These are phyloP conservation scores for Chalciporus piperatoides DNA, from an alignment of 1,284 basidiomycete species.

Conservation along the genomic window DNA sequence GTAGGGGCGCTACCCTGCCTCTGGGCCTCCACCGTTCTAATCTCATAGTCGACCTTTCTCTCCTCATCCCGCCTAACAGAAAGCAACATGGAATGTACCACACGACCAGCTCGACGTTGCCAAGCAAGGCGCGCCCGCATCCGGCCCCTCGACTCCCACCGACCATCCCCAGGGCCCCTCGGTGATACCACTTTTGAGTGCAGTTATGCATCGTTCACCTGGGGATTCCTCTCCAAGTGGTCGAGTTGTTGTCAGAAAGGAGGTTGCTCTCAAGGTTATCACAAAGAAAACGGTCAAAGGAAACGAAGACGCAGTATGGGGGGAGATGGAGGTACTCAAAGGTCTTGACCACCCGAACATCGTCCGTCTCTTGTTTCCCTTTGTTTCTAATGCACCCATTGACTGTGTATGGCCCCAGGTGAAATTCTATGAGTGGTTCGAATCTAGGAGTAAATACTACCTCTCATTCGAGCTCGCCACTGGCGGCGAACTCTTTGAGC, in stretches of 20 bases:
- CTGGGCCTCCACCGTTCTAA: not conserved
- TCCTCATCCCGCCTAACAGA: slow-evolving; percentile 34
- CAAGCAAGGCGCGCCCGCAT: slow-evolving; percentile 50
- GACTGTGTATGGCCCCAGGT: slow-evolving; percentile 48
- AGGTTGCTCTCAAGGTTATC: slow-evolving; percentile 87
- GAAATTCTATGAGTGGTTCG: slow-evolving; percentile 92
- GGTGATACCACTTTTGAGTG: slow-evolving; percentile 25
- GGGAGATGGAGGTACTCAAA: slow-evolving; percentile 87
- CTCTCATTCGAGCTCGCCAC: slow-evolving; percentile 88
- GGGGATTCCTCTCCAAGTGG: slow-evolving; percentile 24
- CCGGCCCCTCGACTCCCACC: slow-evolving; percentile 18
- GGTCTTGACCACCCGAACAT: slow-evolving; percentile 88
- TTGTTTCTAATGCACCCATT: not conserved
- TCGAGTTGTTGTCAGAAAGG: slow-evolving; percentile 44
- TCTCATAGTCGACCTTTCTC: not conserved
- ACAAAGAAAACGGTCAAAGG: slow-evolving; percentile 90
- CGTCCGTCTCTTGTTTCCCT: slow-evolving; percentile 45
- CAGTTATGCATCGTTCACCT: slow-evolving; percentile 24
- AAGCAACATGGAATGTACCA: slow-evolving; percentile 71
- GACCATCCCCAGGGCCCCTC: slow-evolving; percentile 17
- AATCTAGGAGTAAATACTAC: slow-evolving; percentile 88
- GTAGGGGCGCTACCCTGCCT: not conserved
- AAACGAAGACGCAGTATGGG: slow-evolving; percentile 80
- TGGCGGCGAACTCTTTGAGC: slow-evolving; percentile 88
- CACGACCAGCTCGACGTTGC: slow-evolving; percentile 53